Evolutionary conservation across 169 alveolate species (phyloP).

Genomic region (Plasmodium cynomolgi): DNA sequence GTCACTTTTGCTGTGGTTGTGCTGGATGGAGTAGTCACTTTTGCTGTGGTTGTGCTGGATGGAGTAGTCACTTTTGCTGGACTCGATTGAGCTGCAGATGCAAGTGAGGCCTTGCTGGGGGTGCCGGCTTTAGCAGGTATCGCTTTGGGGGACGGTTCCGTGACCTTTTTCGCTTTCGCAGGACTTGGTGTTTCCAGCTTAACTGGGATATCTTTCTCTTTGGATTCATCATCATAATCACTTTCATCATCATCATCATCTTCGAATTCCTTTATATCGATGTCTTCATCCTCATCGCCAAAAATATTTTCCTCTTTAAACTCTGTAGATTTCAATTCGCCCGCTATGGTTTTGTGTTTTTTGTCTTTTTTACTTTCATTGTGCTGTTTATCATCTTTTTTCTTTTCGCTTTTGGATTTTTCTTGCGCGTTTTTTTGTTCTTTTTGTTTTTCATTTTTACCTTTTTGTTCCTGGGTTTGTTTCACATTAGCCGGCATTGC

Average conservation of each 20-base stretch:
- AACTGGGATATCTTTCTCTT: neutral
- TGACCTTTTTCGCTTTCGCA: neutral
- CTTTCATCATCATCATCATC: neutral
- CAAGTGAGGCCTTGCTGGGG: neutral
- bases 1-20: neutral
- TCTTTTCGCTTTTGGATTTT: neutral
- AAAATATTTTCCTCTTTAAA: neutral
- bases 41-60: neutral
- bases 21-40: neutral
- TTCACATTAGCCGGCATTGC: neutral
- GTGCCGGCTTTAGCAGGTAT: neutral
- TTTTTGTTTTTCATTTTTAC: neutral
- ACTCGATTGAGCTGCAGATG: too few relatives aligned
- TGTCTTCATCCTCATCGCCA: neutral
- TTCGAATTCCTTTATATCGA: neutral
- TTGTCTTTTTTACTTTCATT: neutral
- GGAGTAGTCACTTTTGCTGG: neutral
- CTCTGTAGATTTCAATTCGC: neutral
- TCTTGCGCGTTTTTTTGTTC: too few relatives aligned
- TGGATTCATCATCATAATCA: neutral
- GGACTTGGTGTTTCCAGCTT: neutral
- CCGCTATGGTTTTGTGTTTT: neutral
- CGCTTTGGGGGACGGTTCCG: neutral
- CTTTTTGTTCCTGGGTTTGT: neutral
- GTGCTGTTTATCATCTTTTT: neutral